phyloP scores from a whole-genome alignment of 148 eudicot genomes.

The Spergularia bocconei region DNA sequence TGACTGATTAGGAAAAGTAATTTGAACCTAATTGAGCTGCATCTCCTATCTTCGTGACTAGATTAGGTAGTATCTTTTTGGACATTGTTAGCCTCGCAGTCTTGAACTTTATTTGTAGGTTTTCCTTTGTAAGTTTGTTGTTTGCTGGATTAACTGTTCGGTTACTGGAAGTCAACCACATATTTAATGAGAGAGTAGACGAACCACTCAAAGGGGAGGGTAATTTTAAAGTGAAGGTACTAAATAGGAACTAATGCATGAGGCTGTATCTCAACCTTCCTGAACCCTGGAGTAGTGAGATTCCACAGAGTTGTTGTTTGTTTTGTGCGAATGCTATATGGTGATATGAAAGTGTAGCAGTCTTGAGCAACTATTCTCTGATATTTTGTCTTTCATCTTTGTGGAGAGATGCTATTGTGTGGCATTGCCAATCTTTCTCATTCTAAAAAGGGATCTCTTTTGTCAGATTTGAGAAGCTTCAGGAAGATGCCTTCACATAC shows the following conservation, averaged over 20 bases:
- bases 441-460: background rate
- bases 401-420: background rate
- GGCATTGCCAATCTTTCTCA: background rate
- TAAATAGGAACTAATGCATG: background rate
- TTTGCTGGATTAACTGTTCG: no score
- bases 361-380: no score
- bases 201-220: background rate
- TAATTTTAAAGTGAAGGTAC: background rate
- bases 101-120: background rate
- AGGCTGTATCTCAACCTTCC: background rate
- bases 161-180: no score
- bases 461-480: slow-evolving; percentile 55
- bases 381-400: background rate
- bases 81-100: no score
- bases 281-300: background rate
- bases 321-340: background rate
- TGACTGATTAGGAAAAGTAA: background rate
- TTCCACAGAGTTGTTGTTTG: background rate
- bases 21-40: background rate
- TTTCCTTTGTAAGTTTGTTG: background rate
- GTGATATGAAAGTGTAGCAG: background rate
- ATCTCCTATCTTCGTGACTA: no score
- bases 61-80: no score
- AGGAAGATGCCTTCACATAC: slow-evolving; percentile 52
- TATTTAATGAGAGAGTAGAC: background rate